Evolutionary conservation across 2,329 filamentous ascomycete species (phyloP).

Genomic region (Fusarium pseudocircinatum): DNA sequence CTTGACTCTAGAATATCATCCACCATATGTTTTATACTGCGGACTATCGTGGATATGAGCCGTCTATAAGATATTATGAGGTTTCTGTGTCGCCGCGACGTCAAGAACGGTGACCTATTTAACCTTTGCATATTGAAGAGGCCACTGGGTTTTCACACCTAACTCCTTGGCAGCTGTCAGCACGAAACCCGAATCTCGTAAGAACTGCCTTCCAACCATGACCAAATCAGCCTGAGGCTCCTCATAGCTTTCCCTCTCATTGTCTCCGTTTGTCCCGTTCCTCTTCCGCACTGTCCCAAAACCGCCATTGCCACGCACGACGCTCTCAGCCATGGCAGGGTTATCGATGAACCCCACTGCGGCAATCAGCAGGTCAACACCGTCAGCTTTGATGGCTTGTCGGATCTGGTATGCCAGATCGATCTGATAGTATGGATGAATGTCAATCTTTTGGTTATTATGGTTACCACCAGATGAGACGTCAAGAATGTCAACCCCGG

Average conservation of each 20-base stretch:
- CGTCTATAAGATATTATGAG: no score
- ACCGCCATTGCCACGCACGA: not conserved
- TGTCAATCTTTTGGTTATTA: constrained; percentile 65
- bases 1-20: no score
- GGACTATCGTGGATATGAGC: no score
- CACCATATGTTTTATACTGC: no score
- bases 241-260: constrained; percentile 54
- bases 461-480: constrained; percentile 81
- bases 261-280: accelerated
- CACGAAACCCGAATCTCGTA: constrained; percentile 83
- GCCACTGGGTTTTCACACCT: constrained; percentile 74
- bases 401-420: constrained; percentile 78
- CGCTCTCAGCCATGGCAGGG: constrained; percentile 67
- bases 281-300: accelerated
- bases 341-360: constrained; percentile 79
- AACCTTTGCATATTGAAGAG: constrained; percentile 62
- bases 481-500: constrained; percentile 84
- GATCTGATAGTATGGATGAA: constrained; percentile 75
- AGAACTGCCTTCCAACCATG: constrained; percentile 77
- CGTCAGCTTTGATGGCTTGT: constrained; percentile 63
- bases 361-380: constrained; percentile 68
- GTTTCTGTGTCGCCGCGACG: no score
- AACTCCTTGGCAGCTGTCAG: constrained; percentile 77
- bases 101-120: no score
- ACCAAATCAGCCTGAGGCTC: constrained; percentile 70